Base-by-base conservation (phyloP, 2,329 filamentous ascomycete species). In the Boeremia exigua region DNA sequence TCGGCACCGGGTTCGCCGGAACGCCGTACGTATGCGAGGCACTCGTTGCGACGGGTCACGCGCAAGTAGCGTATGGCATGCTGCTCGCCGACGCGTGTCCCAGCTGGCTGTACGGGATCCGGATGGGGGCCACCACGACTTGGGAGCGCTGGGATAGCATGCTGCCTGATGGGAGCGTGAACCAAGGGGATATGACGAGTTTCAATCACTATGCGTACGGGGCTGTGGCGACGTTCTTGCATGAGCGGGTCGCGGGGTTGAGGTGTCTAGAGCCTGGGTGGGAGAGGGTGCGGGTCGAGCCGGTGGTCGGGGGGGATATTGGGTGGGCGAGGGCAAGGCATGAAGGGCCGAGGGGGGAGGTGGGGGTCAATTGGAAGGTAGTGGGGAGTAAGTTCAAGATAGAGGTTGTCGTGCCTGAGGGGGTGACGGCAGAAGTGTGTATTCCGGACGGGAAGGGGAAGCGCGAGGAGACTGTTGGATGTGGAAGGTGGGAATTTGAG, bases 131-230 rank as follows among this genome's bases (percentile, higher is more conserved):
- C 0, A 82, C 80, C 0, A 82, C 80, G 0, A 79, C 76, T 0
- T 83, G 80, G 80, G 80, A 83, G 55, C 71, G 81, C 0, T 83
- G 80, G 81, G 79, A 83, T 39, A 79, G 77, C 36, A 69, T 82
- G 33, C 63, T 81, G 0, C 70, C 78, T 0, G 70, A 82, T 50
- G 80, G 80, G 0, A 70, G 59, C 0, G 58, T 81, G 17, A 82
- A 82, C 50, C 71, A 76, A 0, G 77, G 79, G 0, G 66, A 73
- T 34, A 82, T 82, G 80, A 80, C 79, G 0, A 80, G 17, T 32
- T 58, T 58, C 36, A 58, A 58, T 29, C 55, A 58, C 23, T 58
- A 58, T 29, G 55, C 49, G 76, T n/a, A 80, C 79, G 51, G 56
- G 2, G 36, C 79, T 0, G 78, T 82, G 0, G 78, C 75, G 2